Evolutionary conservation across 768 basidiomycete genomes (phyloP).

Genomic region (Hypsizygus marmoreus): DNA sequence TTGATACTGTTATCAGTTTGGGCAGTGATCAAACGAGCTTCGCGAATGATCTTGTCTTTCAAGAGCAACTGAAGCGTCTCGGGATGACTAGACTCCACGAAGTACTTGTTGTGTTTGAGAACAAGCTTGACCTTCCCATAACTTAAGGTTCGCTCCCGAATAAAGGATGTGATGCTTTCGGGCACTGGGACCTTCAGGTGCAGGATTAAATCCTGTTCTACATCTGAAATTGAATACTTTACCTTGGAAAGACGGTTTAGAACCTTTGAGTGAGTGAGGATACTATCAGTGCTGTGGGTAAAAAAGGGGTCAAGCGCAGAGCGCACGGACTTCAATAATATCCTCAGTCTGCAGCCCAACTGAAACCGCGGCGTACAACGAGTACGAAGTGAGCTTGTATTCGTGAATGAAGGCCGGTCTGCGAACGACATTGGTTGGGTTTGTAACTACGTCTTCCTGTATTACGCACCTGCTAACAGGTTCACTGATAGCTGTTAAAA

Average conservation of each 20-base stretch:
- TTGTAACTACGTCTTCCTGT: slow-evolving; percentile 29
- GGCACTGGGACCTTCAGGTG: slow-evolving; percentile 83
- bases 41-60: slow-evolving; percentile 83
- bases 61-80: slow-evolving; percentile 88
- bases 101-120: slow-evolving; percentile 97
- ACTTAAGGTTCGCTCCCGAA: slow-evolving; percentile 90
- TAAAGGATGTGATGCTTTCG: slow-evolving; percentile 80
- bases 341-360: slow-evolving; percentile 97
- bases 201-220: slow-evolving; percentile 7
- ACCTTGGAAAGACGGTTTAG: slow-evolving; percentile 82
- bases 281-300: slow-evolving; percentile 26
- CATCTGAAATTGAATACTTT: slow-evolving; percentile 13
- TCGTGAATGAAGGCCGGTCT: slow-evolving; percentile 99
- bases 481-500: slow-evolving; percentile 96
- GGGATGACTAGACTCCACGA: slow-evolving; percentile 93
- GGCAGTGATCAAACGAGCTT: slow-evolving; percentile 75
- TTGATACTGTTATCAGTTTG: slow-evolving; percentile 76
- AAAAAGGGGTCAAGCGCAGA: slow-evolving; percentile 26
- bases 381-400: slow-evolving; percentile 98
- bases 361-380: slow-evolving; percentile 96
- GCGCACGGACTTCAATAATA: slow-evolving; percentile 86
- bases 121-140: slow-evolving; percentile 99
- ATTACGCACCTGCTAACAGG: slow-evolving; percentile 92
- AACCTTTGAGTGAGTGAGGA: slow-evolving; percentile 52
- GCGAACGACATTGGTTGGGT: slow-evolving; percentile 23